Base-by-base conservation (phyloP, 108 stramenopile genomes). In the Fistulifera pelliculosa region DNA sequence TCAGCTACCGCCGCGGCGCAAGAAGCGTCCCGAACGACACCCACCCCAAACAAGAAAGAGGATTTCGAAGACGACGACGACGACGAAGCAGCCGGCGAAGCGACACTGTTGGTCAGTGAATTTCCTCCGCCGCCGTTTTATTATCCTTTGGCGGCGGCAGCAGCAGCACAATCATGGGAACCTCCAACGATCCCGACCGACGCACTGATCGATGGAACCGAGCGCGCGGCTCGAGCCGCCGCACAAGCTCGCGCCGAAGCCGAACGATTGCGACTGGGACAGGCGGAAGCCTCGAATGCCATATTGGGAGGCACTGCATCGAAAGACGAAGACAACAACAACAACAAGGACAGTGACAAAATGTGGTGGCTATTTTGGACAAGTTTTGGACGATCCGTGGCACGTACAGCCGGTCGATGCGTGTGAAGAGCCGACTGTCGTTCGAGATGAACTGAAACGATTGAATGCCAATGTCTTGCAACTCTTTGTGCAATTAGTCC, bases 111-210 rank as follows among this genome's bases (percentile, higher is more conserved):
- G 10, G 90, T 91, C 12, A 66, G 77, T 14, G 90, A 91, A 66
- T 91, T 91, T 41, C 85, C 90, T 7, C 85, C 90, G 5, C 85
- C 90, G 10, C 90, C 90, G 2, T 74, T 68, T 50, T 91, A 91
- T 56, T 87, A 85, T 74, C 45, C 43, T 0, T 58, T 67, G 5
- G 77, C 84, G 8, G 31, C n/a, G n/a, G n/a, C n/a, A n/a, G n/a
- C n/a, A n/a, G n/a, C n/a, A n/a, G n/a, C n/a, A n/a, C n/a, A n/a
- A 35, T 35, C 35, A 43, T 23, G 80, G 60, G 62, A 24, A 22
- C 81, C 42, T 13, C 90, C 90, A 0, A 58, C 61, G 38, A 91
- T 91, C 49, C 90, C 90, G 0, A 44, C 38, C 1, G 77, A 81
- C 1, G 79, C 83, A 2, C 60, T 91, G 58, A 78, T 74, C 45